Evolutionary conservation across 1,284 basidiomycete genomes (phyloP).

Genomic region (Somion occarium): DNA sequence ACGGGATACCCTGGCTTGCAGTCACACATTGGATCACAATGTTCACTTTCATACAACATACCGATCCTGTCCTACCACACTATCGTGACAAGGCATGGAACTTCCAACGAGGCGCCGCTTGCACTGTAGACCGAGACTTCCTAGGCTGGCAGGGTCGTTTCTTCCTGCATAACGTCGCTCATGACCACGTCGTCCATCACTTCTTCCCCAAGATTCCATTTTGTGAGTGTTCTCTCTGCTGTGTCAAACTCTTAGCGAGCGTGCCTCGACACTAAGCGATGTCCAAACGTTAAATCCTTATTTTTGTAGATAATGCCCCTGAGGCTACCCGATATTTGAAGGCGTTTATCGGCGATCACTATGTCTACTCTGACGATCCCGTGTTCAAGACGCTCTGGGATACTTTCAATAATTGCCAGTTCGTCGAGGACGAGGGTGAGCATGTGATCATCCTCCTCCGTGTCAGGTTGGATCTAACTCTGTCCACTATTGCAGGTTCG

Average conservation of each 20-base stretch:
- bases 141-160: conserved; percentile 40
- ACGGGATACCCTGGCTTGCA: conserved; percentile 50
- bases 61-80: conserved; percentile 31
- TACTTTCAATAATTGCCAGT: conserved; percentile 57
- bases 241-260: too few relatives aligned
- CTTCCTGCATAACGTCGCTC: conserved; percentile 33
- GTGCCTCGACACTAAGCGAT: not conserved
- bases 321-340: conserved; percentile 49
- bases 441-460: too few relatives aligned
- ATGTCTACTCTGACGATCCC: conserved; percentile 42
- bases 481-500: too few relatives aligned
- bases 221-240: conserved; percentile 14
- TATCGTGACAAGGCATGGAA: conserved; percentile 37
- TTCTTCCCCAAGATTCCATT: conserved; percentile 26
- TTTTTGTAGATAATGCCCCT: conserved; percentile 35
- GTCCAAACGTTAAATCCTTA: not conserved
- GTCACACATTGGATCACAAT: conserved; percentile 47
- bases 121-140: conserved; percentile 54
- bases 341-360: conserved; percentile 49
- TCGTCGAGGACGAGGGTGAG: conserved; percentile 60
- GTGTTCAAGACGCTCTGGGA: conserved; percentile 52
- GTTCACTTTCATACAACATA: conserved; percentile 55
- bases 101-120: conserved; percentile 55
- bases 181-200: conserved; percentile 33
- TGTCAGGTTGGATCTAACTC: too few relatives aligned